Conservation (phyloP, 805 yeast species). For the Ogataea populi-albae region DNA sequence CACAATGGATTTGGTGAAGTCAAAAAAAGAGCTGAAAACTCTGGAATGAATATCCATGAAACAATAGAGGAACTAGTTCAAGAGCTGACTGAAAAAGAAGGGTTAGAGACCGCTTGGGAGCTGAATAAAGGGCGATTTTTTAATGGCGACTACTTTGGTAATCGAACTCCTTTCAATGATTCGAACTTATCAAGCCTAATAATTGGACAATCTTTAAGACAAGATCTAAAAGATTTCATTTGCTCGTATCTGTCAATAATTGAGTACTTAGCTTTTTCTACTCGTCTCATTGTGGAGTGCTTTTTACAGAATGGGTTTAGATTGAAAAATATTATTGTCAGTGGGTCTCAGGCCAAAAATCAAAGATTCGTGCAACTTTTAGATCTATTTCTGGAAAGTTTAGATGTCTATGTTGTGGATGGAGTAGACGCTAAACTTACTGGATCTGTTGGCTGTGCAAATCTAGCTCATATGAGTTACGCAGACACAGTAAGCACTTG, state of each 20-base stretch:
- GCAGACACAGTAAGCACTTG: not conserved
- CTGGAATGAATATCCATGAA: conserved; percentile 3
- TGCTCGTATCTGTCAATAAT: conserved; percentile 43
- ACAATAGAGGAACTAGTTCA: conserved; percentile 25
- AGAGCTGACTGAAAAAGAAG: conserved; percentile 13
- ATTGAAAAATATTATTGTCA: conserved; percentile 37
- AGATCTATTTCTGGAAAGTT: conserved; percentile 23
- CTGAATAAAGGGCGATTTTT: conserved; percentile 34
- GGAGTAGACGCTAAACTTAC: conserved; percentile 14
- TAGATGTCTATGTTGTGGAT: conserved; percentile 6
- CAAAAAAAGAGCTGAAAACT: conserved; percentile 6
- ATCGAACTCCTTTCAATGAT: conserved; percentile 55
- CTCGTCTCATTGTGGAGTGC: conserved; percentile 38
- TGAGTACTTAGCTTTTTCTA: conserved; percentile 53
- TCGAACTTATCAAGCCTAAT: conserved; percentile 46
- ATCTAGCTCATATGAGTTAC: conserved; percentile 7
- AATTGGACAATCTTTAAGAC: conserved; percentile 45
- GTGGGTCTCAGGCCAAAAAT: conserved; percentile 56
- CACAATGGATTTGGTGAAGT: conserved; percentile 29
- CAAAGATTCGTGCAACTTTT: conserved; percentile 36
- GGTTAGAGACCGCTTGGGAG: conserved; percentile 13
- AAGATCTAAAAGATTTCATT: conserved; percentile 33
- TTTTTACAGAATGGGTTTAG: conserved; percentile 22
- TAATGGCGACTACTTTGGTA: conserved; percentile 58
- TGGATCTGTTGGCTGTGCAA: conserved; percentile 17